Conservation (phyloP, 2,329 filamentous ascomycete species). For the Boeremia lycopersici region DNA sequence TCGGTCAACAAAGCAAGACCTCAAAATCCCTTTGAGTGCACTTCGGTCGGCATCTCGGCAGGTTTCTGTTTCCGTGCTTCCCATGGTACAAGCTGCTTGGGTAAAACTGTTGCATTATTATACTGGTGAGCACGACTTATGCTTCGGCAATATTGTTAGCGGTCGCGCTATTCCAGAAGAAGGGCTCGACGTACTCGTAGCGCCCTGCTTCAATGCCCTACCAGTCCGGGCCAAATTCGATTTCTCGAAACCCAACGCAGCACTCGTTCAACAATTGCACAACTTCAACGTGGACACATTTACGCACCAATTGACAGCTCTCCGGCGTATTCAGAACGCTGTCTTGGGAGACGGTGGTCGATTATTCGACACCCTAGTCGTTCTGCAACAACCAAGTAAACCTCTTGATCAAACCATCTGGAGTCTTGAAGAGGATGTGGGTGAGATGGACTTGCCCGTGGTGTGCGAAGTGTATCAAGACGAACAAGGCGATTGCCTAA, state of each 20-base stretch:
- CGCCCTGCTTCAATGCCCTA: slow-evolving; percentile 90
- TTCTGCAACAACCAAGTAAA: slow-evolving; percentile 70
- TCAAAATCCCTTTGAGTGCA: slow-evolving; percentile 30
- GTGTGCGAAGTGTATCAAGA: slow-evolving; percentile 76
- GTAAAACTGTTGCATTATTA: slow-evolving; percentile 65
- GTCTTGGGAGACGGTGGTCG: slow-evolving; percentile 54
- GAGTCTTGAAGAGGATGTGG: slow-evolving; percentile 57
- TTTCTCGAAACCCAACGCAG: slow-evolving; percentile 56
- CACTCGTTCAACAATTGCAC: slow-evolving; percentile 67
- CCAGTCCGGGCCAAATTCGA: slow-evolving; percentile 68
- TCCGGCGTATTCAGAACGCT: slow-evolving; percentile 71
- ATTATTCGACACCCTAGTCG: slow-evolving; percentile 80
- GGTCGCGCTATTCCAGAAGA: slow-evolving; percentile 73
- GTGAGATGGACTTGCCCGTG: slow-evolving; percentile 75
- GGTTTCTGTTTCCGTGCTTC: slow-evolving; percentile 58
- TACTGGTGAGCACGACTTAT: slow-evolving; percentile 68
- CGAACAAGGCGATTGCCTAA: slow-evolving; percentile 57
- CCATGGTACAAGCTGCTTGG: slow-evolving; percentile 76
- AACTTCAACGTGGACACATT: slow-evolving; percentile 66
- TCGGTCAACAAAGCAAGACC: slow-evolving; percentile 33
- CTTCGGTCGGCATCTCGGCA: slow-evolving; percentile 30
- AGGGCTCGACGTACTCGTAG: slow-evolving; percentile 74
- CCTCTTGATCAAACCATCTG: slow-evolving; percentile 57
- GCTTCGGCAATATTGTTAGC: slow-evolving; percentile 86
- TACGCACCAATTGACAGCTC: slow-evolving; percentile 73